Percentiles rank a stretch among this genome's conserved stretches.
These are phyloP conservation scores for Epichloe glyceriae DNA, from an alignment of 2,329 filamentous ascomycete species.

Conservation along the genomic window DNA sequence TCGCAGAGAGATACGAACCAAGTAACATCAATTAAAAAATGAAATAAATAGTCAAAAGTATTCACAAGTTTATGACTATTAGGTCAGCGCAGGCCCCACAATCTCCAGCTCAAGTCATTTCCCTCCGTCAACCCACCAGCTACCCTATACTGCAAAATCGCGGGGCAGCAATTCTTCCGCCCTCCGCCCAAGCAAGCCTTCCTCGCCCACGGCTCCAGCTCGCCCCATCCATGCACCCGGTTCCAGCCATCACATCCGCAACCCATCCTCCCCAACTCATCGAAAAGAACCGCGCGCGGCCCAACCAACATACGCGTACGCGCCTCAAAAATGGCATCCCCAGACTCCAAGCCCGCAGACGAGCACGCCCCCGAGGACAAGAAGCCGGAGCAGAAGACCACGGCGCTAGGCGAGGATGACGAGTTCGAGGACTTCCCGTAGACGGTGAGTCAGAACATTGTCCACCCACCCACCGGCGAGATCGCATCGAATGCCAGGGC, in stretches of 20 bases:
- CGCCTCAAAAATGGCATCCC: conserved; percentile 5
- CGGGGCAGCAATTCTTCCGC: too few species aligned
- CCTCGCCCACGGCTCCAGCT: too few species aligned
- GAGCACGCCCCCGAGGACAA: conserved; percentile 16
- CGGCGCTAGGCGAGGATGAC: conserved; percentile 86
- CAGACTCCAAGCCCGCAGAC: conserved; percentile 17
- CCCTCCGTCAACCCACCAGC: too few species aligned
- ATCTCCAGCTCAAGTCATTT: too few species aligned
- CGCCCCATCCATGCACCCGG: too few species aligned
- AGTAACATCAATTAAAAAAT: too few species aligned
- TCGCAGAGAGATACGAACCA: too few species aligned
- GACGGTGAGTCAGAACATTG: conserved; percentile 50
- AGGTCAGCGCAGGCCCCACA: too few species aligned
- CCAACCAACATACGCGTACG: not conserved
- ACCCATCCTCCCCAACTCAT: not conserved
- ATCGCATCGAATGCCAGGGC: not conserved
- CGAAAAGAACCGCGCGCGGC: not conserved
- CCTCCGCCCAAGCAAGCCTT: too few species aligned
- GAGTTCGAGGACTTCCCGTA: conserved; percentile 97
- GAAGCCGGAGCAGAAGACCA: conserved; percentile 33
- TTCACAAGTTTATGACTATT: rapidly evolving
- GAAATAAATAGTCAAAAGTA: too few species aligned
- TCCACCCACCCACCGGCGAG: too few species aligned
- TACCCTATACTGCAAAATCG: too few species aligned
- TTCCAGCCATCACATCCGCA: not conserved